Conservation (phyloP, 140 eudicot species). For the Cichorium intybus region DNA sequence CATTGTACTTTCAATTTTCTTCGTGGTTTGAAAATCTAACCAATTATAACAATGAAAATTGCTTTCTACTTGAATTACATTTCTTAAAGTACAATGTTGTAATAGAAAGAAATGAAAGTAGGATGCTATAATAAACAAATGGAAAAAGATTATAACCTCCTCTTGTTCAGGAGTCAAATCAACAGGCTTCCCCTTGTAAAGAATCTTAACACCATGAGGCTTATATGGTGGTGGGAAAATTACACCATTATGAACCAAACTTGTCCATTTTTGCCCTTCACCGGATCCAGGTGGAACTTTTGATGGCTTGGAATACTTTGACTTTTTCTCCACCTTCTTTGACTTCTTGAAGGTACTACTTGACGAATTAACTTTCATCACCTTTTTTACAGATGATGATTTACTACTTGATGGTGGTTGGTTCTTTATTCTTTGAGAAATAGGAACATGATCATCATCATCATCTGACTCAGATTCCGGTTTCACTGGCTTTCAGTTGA, state of each 20-base stretch:
- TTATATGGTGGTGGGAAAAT: slow-evolving; percentile 90
- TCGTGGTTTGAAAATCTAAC: too few species aligned
- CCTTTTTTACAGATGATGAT: slow-evolving; percentile 46
- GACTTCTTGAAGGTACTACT: slow-evolving; percentile 45
- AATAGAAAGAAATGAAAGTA: too few species aligned
- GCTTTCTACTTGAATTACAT: too few species aligned
- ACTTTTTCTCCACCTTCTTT: slow-evolving; percentile 59
- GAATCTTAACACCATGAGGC: slow-evolving; percentile 93
- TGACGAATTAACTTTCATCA: slow-evolving; percentile 35
- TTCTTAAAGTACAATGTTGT: too few species aligned
- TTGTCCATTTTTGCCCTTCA: slow-evolving; percentile 97
- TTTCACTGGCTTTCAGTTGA: slow-evolving; percentile 38
- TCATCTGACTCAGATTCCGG: slow-evolving; percentile 48
- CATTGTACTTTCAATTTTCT: too few species aligned
- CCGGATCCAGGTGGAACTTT: slow-evolving; percentile 90
- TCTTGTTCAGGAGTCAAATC: slow-evolving; percentile 89
- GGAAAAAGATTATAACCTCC: slow-evolving; percentile 56
- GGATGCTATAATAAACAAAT: too few species aligned
- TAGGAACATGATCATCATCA: slow-evolving; percentile 69
- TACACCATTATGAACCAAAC: slow-evolving; percentile 90
- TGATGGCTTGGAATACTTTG: slow-evolving; percentile 62
- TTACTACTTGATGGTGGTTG: slow-evolving; percentile 50
- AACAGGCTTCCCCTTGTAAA: slow-evolving; percentile 88
- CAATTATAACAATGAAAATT: too few species aligned
- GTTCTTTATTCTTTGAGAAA: slow-evolving; percentile 67